Evolutionary conservation across 345 rosid species (phyloP).

Genomic region (Citrus sp.): DNA sequence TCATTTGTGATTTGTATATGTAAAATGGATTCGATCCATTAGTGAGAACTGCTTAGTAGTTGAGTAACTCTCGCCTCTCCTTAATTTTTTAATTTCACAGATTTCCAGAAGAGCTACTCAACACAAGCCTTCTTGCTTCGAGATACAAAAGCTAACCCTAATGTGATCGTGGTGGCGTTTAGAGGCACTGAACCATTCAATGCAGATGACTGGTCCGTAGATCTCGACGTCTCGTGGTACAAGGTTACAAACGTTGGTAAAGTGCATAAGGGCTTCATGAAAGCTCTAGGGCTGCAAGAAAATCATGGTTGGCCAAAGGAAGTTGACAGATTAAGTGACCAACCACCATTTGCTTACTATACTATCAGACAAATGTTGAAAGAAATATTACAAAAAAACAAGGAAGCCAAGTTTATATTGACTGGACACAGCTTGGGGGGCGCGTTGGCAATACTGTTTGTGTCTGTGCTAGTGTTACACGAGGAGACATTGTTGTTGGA

Average conservation of each 20-base stretch:
- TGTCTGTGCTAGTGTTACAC: constrained; percentile 33
- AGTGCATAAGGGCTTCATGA: constrained; percentile 58
- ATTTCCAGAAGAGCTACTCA: constrained; percentile 25
- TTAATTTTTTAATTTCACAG: constrained; percentile 16
- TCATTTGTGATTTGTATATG: not conserved
- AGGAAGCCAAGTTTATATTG: constrained; percentile 35
- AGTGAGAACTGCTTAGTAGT: not conserved
- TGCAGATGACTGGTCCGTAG: constrained; percentile 44
- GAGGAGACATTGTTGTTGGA: constrained; percentile 38
- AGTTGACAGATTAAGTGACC: constrained; percentile 11
- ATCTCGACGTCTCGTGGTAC: constrained; percentile 58
- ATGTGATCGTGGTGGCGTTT: constrained; percentile 48
- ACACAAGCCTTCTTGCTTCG: constrained; percentile 51
- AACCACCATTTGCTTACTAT: constrained; percentile 37
- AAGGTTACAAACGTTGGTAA: constrained; percentile 41
- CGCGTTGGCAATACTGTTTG: constrained; percentile 44
- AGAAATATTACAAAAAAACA: constrained; percentile 28
- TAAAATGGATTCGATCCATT: not conserved
- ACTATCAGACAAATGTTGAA: constrained; percentile 27
- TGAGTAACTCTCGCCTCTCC: not conserved
- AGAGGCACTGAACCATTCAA: constrained; percentile 64
- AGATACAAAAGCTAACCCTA: constrained; percentile 38
- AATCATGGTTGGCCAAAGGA: constrained; percentile 40
- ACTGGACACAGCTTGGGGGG: constrained; percentile 66
- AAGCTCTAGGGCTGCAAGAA: constrained; percentile 55